Evolutionary conservation across 1,139 yeast species (phyloP).

Genomic region (Yamadazyma sp.): DNA sequence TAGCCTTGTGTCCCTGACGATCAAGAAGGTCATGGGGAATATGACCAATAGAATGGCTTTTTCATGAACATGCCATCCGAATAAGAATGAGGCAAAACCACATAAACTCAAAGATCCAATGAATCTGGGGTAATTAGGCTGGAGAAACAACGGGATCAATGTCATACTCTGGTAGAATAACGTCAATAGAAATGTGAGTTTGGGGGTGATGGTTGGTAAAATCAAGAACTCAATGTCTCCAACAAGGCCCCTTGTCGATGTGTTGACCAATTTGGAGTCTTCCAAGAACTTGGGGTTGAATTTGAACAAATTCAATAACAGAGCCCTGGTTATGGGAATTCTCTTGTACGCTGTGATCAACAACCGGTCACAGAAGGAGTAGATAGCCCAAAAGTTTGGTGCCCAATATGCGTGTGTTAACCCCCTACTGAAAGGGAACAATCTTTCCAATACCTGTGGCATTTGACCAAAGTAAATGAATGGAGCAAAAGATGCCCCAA

Average conservation of each 20-base stretch:
- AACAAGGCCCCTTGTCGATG: conserved; percentile 83
- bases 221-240: conserved; percentile 85
- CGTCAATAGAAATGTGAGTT: conserved; percentile 73
- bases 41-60: conserved; percentile 88
- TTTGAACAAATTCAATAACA: conserved; percentile 31
- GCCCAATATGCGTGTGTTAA: conserved; percentile 99
- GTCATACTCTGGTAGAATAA: conserved; percentile 80
- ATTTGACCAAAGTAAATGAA: conserved; percentile 64
- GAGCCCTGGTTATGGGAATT: conserved; percentile 46
- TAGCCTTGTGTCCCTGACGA: conserved; percentile 68
- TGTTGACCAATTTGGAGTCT: conserved; percentile 27
- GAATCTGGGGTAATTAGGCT: conserved; percentile 77
- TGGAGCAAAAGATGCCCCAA: conserved; percentile 76
- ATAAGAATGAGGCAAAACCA: conserved; percentile 86
- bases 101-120: conserved; percentile 84
- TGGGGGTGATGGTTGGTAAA: conserved; percentile 79
- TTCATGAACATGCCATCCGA: conserved; percentile 99
- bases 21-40: conserved; percentile 84
- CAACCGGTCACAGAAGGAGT: conserved; percentile 79
- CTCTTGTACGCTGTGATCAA: conserved; percentile 53
- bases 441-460: conserved; percentile 63
- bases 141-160: conserved; percentile 68
- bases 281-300: conserved; percentile 29
- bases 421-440: conserved; percentile 94
- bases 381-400: conserved; percentile 94